Evolutionary conservation across 495 filamentous ascomycete species (phyloP).

Genomic region (Aeminium ludgeri): DNA sequence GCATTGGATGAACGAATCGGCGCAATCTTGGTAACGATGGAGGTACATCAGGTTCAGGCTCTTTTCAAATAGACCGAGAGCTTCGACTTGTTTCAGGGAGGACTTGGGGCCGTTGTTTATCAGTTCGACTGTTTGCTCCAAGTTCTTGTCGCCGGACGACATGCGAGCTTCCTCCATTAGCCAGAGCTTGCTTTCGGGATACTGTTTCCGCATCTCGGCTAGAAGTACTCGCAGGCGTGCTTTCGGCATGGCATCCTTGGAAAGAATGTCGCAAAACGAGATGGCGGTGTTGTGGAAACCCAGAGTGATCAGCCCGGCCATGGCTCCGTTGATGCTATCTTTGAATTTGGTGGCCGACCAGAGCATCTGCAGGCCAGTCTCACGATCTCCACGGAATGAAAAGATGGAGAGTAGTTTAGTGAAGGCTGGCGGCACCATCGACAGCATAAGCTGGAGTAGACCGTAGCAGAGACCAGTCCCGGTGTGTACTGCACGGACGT

Average conservation of each 20-base stretch:
- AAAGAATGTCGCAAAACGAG: slow-evolving; percentile 75
- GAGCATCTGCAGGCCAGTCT: slow-evolving; percentile 65
- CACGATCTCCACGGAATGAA: slow-evolving; percentile 81
- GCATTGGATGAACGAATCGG: slow-evolving; percentile 47
- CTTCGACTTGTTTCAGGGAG: slow-evolving; percentile 71
- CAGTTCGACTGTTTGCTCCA: slow-evolving; percentile 51
- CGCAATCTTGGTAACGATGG: slow-evolving; percentile 53
- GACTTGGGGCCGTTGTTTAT: slow-evolving; percentile 41
- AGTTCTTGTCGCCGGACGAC: slow-evolving; percentile 45
- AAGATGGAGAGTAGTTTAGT: slow-evolving; percentile 68
- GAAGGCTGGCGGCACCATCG: slow-evolving; percentile 83
- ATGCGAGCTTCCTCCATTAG: slow-evolving; percentile 76
- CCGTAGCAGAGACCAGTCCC: slow-evolving; percentile 82
- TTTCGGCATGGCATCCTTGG: slow-evolving; percentile 54
- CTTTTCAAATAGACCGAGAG: slow-evolving; percentile 68
- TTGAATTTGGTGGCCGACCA: slow-evolving; percentile 81
- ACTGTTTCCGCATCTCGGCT: slow-evolving; percentile 53
- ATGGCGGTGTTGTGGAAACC: slow-evolving; percentile 77
- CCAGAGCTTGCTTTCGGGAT: slow-evolving; percentile 77
- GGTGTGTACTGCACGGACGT: slow-evolving; percentile 39
- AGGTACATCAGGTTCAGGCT: slow-evolving; percentile 64
- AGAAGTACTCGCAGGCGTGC: slow-evolving; percentile 53
- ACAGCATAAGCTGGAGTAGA: slow-evolving; percentile 64
- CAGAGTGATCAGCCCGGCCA: slow-evolving; percentile 65
- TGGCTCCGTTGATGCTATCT: slow-evolving; percentile 71